Base-by-base conservation (phyloP, 2,329 filamentous ascomycete genomes). In the Ilyonectria sp. region DNA sequence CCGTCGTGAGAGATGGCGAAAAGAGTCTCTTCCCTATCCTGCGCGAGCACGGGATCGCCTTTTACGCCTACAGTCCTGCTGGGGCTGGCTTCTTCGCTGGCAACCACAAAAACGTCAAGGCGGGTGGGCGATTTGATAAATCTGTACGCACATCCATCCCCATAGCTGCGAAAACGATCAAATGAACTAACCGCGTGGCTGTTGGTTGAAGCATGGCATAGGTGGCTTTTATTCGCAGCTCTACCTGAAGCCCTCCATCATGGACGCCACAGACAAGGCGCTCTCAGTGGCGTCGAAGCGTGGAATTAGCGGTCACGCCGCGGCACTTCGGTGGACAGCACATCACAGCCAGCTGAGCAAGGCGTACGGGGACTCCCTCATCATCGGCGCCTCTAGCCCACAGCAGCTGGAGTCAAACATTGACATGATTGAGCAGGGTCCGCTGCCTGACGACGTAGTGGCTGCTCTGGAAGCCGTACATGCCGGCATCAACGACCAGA, bases 21-120 rank as follows among this genome's bases (percentile, higher is more conserved):
- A 76, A 77, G 35, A 78, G 80, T 13, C 73, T 86, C 1, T 80
- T 86, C 19, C 82, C 84, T 0, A 57, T 82, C 0, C 71, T 86
- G 11, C 79, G 84, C 2, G 78, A 81, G 60, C 71, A 83, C 43
- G 76, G 75, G 13, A 85, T 86, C 1, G 72, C 80, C 0, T 86
- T 85, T 60, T 83, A 81, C 63, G 83, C 81, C 0, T 87, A 81
- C 63, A 82, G 79, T 17, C 71, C 73, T 29, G 73, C 65, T 19
- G 73, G 67, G 1, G 67, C 54, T n/a, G 73, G 73, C 6, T 72
- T 77, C 53, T 77, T 77, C 47, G 67, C 74, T 4, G 74, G 76
- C 2, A 75, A 73, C 11, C 60, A 75, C 23, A 72, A 76, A 43
- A 69, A 71, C 6, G 57, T 62, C 19, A 13, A 31, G 29, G 40